Percentiles rank a stretch among this genome's conserved stretches.
Evolutionary conservation across 257 asterid species (phyloP).

Genomic region (Capsicum chinense): DNA sequence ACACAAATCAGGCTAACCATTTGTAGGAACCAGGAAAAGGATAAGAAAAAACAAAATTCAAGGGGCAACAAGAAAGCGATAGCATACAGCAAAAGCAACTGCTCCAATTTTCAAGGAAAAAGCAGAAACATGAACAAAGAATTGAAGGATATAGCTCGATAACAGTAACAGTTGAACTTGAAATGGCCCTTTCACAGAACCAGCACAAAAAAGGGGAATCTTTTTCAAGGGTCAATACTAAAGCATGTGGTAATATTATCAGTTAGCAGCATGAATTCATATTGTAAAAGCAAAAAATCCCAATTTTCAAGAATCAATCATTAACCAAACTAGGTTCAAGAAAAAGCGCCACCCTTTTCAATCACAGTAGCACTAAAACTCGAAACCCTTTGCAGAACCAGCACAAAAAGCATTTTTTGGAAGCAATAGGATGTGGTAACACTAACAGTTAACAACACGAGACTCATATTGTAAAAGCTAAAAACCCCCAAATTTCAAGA

Average conservation of each 20-base stretch:
- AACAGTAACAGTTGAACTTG: background rate
- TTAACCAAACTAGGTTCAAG: background rate
- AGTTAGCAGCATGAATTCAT: background rate
- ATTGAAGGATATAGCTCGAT: background rate
- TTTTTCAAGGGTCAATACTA: background rate
- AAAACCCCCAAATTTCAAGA: background rate
- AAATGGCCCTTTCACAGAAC: background rate
- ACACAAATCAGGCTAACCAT: background rate
- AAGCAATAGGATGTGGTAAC: background rate
- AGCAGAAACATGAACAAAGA: background rate
- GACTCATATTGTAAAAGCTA: background rate
- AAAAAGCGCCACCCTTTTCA: background rate
- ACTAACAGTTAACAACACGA: background rate
- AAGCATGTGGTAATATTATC: background rate
- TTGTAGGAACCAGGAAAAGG: background rate
- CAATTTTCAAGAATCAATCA: background rate
- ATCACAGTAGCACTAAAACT: background rate
- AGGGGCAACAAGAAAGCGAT: background rate
- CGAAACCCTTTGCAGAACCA: background rate
- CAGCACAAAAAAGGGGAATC: background rate
- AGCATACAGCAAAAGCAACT: conserved; percentile 23
- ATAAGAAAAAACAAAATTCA: background rate
- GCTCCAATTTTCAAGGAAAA: background rate
- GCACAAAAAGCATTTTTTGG: background rate
- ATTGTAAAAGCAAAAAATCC: background rate